Percentiles rank a stretch among this genome's conserved stretches.
Conservation (phyloP, 441 rosid genomes). For the Gossypium gossypioides region DNA sequence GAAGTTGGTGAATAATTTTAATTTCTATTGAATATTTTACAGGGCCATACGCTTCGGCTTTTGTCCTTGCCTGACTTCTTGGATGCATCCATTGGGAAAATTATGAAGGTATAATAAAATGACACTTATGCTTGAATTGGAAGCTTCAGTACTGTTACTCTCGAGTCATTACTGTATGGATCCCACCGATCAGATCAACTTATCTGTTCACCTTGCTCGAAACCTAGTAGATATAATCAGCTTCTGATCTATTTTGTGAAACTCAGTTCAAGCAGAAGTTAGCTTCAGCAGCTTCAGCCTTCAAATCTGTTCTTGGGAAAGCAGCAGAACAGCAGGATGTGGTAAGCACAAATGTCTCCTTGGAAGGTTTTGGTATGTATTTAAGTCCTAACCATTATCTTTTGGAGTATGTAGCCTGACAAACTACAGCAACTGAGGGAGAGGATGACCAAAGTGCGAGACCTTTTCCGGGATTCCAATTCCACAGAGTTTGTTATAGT, state of each 20-base stretch:
- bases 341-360: constrained; percentile 34
- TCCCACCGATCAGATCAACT: not conserved
- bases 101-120: constrained; percentile 48
- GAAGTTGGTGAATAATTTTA: not conserved
- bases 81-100: constrained; percentile 69
- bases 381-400: constrained; percentile 12
- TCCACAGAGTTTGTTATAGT: constrained; percentile 67
- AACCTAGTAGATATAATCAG: constrained; percentile 3
- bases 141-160: not conserved
- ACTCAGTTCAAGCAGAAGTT: constrained; percentile 59
- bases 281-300: constrained; percentile 57
- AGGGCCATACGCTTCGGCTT: constrained; percentile 82
- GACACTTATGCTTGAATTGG: not conserved
- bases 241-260: constrained; percentile 10
- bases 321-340: constrained; percentile 32
- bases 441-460: constrained; percentile 57
- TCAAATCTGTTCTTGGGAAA: constrained; percentile 57
- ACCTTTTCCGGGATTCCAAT: constrained; percentile 47
- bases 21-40: constrained; percentile 14
- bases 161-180: not conserved
- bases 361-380: not conserved
- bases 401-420: constrained; percentile 33
- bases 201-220: not conserved
- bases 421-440: constrained; percentile 54
- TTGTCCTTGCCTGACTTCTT: constrained; percentile 71